A percentile compares a stretch with the other conserved stretches of the same genome.
Evolutionary conservation across 139 green algal genomes (phyloP).

Genomic region (Spirogloea muscicola): DNA sequence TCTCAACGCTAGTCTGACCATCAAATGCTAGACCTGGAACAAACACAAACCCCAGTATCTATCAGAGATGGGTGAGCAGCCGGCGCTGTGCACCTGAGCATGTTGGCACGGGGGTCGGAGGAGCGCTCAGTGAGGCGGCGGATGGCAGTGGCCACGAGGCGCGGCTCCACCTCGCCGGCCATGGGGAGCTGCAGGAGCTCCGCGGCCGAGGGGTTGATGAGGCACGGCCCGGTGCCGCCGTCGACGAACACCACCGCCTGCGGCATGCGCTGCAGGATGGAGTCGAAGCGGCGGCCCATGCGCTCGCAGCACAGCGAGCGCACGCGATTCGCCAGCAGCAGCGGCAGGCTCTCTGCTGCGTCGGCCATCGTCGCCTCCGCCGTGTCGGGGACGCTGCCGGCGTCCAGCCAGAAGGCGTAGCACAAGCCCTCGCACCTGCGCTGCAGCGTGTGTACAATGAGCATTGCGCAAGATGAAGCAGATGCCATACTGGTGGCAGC

Average conservation of each 20-base stretch:
- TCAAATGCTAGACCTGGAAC: too few relatives aligned
- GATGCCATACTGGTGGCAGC: not conserved
- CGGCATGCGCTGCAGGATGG: conserved; percentile 42
- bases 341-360: conserved; percentile 23
- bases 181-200: conserved; percentile 27
- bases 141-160: conserved; percentile 6
- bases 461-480: not conserved
- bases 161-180: conserved; percentile 24
- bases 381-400: not conserved
- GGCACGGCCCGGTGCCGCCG: conserved; percentile 29
- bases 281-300: conserved; percentile 40
- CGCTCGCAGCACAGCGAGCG: conserved; percentile 36
- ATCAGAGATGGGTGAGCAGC: too few relatives aligned
- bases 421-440: conserved; percentile 41
- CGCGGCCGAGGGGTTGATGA: conserved; percentile 41
- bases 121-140: conserved; percentile 4
- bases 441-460: not conserved
- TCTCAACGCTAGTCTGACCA: too few relatives aligned
- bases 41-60: too few relatives aligned
- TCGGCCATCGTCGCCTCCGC: conserved; percentile 41
- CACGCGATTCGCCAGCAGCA: conserved; percentile 42
- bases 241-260: conserved; percentile 47
- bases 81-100: too few relatives aligned
- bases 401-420: conserved; percentile 33
- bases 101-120: too few relatives aligned